Base-by-base conservation (phyloP, 331 rosid genomes). In the Prunus yedoensis region DNA sequence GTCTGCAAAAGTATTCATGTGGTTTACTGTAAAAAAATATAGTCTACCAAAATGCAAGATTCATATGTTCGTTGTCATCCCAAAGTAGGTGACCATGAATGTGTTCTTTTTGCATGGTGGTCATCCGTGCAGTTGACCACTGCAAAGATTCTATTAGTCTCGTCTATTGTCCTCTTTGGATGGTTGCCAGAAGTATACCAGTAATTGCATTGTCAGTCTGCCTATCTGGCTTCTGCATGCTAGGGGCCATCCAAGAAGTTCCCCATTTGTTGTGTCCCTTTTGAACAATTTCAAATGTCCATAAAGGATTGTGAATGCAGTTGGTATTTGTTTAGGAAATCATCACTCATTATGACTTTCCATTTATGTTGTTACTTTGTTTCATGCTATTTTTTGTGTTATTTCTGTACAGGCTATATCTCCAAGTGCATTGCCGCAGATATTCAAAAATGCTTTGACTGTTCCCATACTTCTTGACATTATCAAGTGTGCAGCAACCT, bases 371-470 rank as follows among this genome's bases (percentile, higher is more conserved):
- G 20, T 74, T 68, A 49, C 70, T 71, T 58, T 47, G 66, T 38
- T 59, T 25, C 27, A 25, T 25, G 27, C 27, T 25, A 25, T 25
- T 25, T 25, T 25, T 25, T 25, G 27, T 25, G 27, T 25, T 25
- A 25, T 25, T 25, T 25, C 27, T 1, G 27, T 25, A 25, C 27
- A 25, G 27, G 27, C 27, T 25, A 25, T 25, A 25, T 25, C 27
- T 25, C 27, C 27, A 25, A 25, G 27, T 25, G 27, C 27, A 25
- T 25, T 76, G 64, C 94, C 94, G 0, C 89, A 88, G 79, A 85
- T 95, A 85, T 95, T 92, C 80, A 95, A 88, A 80, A 91, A 88
- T 87, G 90, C 98, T 47, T 78, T 92, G 79, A 88, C 94, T 51
- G 87, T 91, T 83, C 80, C 86, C 75, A 46, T 92, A 52, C 87